Conservation (phyloP, 2,329 filamentous ascomycete genomes). For the Penicillium sp. region DNA sequence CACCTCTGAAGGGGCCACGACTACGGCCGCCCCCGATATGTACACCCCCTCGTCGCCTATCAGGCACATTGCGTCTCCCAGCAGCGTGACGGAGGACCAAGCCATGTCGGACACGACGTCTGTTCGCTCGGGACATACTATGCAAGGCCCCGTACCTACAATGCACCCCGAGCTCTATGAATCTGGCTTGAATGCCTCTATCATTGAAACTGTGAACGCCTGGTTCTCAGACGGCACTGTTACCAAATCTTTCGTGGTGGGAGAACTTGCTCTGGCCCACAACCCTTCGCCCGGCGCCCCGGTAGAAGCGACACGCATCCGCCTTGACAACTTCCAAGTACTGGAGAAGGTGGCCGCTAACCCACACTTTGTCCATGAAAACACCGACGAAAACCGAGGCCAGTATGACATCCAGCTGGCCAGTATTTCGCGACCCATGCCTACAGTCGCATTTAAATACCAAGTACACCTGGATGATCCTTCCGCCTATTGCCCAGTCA, state of each 20-base stretch:
- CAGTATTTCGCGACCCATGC: slow-evolving; percentile 63
- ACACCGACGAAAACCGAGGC: slow-evolving; percentile 60
- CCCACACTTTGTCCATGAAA: slow-evolving; percentile 79
- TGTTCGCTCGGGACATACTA: slow-evolving; percentile 80
- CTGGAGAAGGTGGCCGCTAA: slow-evolving; percentile 93
- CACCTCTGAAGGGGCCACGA: slow-evolving; percentile 32
- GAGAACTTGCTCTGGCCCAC: slow-evolving; percentile 85
- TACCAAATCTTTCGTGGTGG: slow-evolving; percentile 71
- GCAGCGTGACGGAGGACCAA: slow-evolving; percentile 62
- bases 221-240: slow-evolving; percentile 73
- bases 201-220: slow-evolving; percentile 88
- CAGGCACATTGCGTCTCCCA: slow-evolving; percentile 47
- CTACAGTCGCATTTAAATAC: slow-evolving; percentile 84
- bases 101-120: slow-evolving; percentile 82
- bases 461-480: slow-evolving; percentile 70
- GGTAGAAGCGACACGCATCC: slow-evolving; percentile 61
- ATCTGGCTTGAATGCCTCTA: slow-evolving; percentile 79
- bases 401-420: slow-evolving; percentile 75
- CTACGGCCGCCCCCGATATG: slow-evolving; percentile 26
- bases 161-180: slow-evolving; percentile 79
- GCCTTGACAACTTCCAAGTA: slow-evolving; percentile 81
- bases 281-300: slow-evolving; percentile 49
- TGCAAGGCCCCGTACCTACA: slow-evolving; percentile 65
- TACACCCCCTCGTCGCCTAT: slow-evolving; percentile 36
- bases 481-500: slow-evolving; percentile 65